Evolutionary conservation across 352 stramenopile genomes (phyloP), one percentile per base, ranked within the genome.

Genomic region (Blastocystis sp.): DNA sequence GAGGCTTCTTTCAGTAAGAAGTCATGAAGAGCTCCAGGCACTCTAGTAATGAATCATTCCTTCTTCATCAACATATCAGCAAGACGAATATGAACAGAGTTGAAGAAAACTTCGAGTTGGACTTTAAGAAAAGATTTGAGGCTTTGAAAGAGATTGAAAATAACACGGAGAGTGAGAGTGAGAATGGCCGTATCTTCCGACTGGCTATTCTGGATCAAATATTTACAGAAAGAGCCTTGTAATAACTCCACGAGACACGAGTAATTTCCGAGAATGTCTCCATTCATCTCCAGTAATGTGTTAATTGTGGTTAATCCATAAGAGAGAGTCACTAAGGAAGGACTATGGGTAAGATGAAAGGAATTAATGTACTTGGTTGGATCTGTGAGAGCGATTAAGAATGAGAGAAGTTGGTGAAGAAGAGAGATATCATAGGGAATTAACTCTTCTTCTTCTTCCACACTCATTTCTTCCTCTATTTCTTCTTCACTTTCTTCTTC

Each of bases 61-160:
- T 57, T 24, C n/a, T 22, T 17, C 37, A 76, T 19, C 22, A 42
- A 89, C 66, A 40, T 89, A 51, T 79, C 60, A n/a, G 66, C 66
- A 30, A 89, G 96, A 44, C 95, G 92, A 91, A 99, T 94, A 92
- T 99, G 96, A 27, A 98, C 95, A 66, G 93, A 97, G 22, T 95
- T 98, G 89, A 99, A 95, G 90, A 99, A 99, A 0, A 99, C 95
- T 91, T 99, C 97, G 53, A 99, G 93, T 90, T 98, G 97, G 24
- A 99, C 95, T 80, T 99, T 99, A 6, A 99, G 90, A 87, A 99
- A 95, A 90, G 98, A 95, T 90, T 98, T 98, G 91, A 99, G 98
- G 68, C 94, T 97, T 90, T 98, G 98, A 92, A 99, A 99, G 15
- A 99, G 92, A 90, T 99, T 99, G 89, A 99, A 99, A 81, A 99